phyloP scores from a whole-genome alignment of 176 grass and related monocot genomes.

The Saccharum officinarum region DNA sequence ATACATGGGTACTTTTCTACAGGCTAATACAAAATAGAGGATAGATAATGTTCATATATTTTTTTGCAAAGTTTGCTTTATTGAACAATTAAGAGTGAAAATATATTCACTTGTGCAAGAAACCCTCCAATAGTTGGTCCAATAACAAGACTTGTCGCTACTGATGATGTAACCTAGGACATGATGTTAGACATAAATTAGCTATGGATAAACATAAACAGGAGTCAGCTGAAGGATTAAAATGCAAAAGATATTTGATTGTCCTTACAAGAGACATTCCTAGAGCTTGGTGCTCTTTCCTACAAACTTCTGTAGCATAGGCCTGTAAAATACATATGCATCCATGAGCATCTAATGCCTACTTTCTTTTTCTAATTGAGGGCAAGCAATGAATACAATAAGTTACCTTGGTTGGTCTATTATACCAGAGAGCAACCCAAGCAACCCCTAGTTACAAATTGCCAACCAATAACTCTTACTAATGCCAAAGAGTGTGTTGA shows the following conservation, averaged over 20 bases:
- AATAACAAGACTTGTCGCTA: constrained; percentile 51
- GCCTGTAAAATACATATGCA: constrained; percentile 40
- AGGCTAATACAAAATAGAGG: constrained; percentile 44
- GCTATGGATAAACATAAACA: neutral
- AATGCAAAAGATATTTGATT: neutral
- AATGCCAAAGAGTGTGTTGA: constrained; percentile 70
- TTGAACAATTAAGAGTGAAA: neutral
- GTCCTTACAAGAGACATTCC: too few species aligned
- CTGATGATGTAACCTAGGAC: constrained; percentile 56
- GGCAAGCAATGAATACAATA: neutral
- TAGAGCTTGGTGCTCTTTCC: constrained; percentile 68
- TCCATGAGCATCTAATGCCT: constrained; percentile 4
- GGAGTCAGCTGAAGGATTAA: neutral
- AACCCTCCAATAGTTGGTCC: constrained; percentile 78
- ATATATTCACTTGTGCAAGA: constrained; percentile 53
- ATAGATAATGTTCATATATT: constrained; percentile 2
- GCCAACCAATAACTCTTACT: constrained; percentile 72
- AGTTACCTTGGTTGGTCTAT: constrained; percentile 65
- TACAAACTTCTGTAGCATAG: constrained; percentile 73
- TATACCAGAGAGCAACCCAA: constrained; percentile 61
- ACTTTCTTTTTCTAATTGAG: neutral
- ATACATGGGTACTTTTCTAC: constrained; percentile 53
- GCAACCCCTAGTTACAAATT: constrained; percentile 50
- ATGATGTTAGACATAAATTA: constrained; percentile 11
- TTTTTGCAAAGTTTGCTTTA: neutral